Percentiles rank a stretch among this genome's conserved stretches.
Evolutionary conservation across 2,329 filamentous ascomycete genomes (phyloP).

Genomic region (Acrodontium crateriforme): DNA sequence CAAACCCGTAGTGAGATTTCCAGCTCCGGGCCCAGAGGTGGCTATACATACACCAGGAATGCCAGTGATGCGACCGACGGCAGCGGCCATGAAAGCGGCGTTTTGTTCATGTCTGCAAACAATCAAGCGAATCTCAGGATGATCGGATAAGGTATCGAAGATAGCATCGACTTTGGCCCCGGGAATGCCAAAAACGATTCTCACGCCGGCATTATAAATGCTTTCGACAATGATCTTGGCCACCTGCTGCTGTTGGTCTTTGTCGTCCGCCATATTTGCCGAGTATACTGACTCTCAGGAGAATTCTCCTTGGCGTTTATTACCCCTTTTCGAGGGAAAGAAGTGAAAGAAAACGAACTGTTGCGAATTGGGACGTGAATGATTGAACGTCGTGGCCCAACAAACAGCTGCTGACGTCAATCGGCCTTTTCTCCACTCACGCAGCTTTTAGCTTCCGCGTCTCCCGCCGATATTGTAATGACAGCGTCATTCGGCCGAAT

Average conservation of each 20-base stretch:
- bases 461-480: too few species aligned
- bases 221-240: conserved; percentile 21
- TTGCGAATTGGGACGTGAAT: too few species aligned
- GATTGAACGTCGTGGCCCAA: too few species aligned
- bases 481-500: too few species aligned
- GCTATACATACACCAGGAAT: conserved; percentile 34
- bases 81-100: conserved; percentile 37
- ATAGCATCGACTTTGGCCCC: conserved; percentile 35
- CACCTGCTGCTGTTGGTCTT: conserved; percentile 14
- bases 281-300: too few species aligned
- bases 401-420: too few species aligned
- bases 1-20: conserved; percentile 34
- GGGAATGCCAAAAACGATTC: conserved; percentile 34
- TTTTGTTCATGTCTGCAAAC: conserved; percentile 38
- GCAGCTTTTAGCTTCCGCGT: too few species aligned
- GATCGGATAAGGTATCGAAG: conserved; percentile 33
- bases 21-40: conserved; percentile 35
- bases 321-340: too few species aligned
- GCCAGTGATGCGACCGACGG: conserved; percentile 33
- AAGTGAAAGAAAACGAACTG: too few species aligned
- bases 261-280: conserved; percentile 2
- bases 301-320: too few species aligned
- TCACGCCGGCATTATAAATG: conserved; percentile 30
- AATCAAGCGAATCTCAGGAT: conserved; percentile 33
- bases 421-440: too few species aligned